Evolutionary conservation across 2,329 filamentous ascomycete species (phyloP).

Genomic region (Pyricularia sp.): DNA sequence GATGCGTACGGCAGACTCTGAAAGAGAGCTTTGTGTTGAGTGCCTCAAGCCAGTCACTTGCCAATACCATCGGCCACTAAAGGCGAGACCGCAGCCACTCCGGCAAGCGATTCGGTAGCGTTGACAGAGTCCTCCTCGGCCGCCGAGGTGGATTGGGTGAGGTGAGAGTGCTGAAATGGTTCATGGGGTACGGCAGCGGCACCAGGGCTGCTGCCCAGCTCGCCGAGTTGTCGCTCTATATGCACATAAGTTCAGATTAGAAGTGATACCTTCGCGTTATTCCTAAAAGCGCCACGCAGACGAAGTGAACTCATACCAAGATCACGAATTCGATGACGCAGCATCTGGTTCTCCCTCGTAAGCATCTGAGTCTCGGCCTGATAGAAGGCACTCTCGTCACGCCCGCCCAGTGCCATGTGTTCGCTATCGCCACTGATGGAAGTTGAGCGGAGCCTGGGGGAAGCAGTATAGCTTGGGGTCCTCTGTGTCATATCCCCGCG

Average conservation of each 20-base stretch:
- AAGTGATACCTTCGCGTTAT: background rate
- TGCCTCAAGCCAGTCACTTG: background rate
- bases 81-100: background rate
- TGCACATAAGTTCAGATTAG: background rate
- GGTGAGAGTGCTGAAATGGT: conserved; percentile 37
- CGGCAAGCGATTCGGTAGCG: background rate
- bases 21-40: background rate
- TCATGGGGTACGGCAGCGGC: conserved; percentile 29
- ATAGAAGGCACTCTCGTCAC: conserved; percentile 71
- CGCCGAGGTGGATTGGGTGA: conserved; percentile 35
- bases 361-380: conserved; percentile 75
- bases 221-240: conserved; percentile 42
- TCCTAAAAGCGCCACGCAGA: background rate
- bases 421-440: conserved; percentile 47
- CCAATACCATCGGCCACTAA: background rate
- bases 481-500: conserved; percentile 38
- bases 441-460: conserved; percentile 45
- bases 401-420: conserved; percentile 46
- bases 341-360: conserved; percentile 73
- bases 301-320: conserved; percentile 39
- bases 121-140: conserved; percentile 18
- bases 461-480: conserved; percentile 48
- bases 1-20: background rate
- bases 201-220: conserved; percentile 22
- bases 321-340: conserved; percentile 64